Evolutionary conservation across 2,329 filamentous ascomycete species (phyloP).

Genomic region (Xylaria hypoxylon): DNA sequence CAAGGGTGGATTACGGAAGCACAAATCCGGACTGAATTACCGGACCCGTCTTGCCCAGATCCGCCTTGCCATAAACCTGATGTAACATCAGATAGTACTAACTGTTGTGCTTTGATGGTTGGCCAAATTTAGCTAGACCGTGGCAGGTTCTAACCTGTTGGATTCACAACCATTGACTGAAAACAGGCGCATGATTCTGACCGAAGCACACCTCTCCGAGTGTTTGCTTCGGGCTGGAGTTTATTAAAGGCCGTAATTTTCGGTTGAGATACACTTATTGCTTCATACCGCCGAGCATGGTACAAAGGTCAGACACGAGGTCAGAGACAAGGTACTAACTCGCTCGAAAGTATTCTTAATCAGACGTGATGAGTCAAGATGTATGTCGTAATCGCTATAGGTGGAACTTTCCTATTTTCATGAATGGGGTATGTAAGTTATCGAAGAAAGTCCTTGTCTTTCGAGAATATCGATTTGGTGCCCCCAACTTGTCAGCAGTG

Average conservation of each 20-base stretch:
- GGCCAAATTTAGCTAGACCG: background rate
- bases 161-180: slow-evolving; percentile 12
- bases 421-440: background rate
- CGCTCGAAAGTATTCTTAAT: background rate
- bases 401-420: background rate
- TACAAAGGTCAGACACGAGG: slow-evolving; percentile 12
- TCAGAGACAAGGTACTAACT: slow-evolving; percentile 13
- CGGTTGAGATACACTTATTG: slow-evolving; percentile 5
- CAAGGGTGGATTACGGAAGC: slow-evolving; percentile 10
- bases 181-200: background rate
- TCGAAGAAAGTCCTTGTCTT: slow-evolving; percentile 11
- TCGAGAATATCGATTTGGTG: slow-evolving; percentile 18
- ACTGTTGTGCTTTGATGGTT: slow-evolving; percentile 1
- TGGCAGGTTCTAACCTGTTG: slow-evolving; percentile 7
- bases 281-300: background rate
- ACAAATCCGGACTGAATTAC: slow-evolving; percentile 11
- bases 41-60: background rate
- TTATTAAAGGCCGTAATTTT: slow-evolving; percentile 1
- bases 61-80: background rate
- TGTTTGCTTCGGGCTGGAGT: slow-evolving; percentile 21
- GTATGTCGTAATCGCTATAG: background rate
- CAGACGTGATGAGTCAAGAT: slow-evolving; percentile 16
- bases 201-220: background rate
- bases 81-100: background rate
- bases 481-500: slow-evolving; percentile 16